These are phyloP conservation scores for Dactylellina parvicollis DNA, from an alignment of 2,329 filamentous ascomycete species.

Conservation along the genomic window DNA sequence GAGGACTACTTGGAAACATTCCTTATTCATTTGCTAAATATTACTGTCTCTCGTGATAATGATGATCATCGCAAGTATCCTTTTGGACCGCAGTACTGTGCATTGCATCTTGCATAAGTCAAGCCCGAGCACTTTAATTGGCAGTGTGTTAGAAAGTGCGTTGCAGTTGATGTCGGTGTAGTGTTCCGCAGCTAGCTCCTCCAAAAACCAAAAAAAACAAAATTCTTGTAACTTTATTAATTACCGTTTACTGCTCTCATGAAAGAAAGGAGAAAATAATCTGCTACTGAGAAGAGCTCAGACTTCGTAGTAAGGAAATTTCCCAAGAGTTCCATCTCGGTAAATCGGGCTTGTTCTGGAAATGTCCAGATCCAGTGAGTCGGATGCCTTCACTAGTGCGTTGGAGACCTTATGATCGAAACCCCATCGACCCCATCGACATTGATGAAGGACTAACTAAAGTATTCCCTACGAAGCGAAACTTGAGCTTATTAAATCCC, in stretches of 20 bases:
- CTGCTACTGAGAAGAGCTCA: conserved; percentile 22
- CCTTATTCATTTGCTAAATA: conserved; percentile 21
- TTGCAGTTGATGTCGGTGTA: conserved; percentile 33
- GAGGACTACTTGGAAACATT: conserved; percentile 22
- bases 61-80: conserved; percentile 46
- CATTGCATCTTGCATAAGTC: conserved; percentile 52
- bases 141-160: conserved; percentile 44
- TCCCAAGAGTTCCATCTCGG: conserved; percentile 6
- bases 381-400: conserved; percentile 20
- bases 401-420: neutral
- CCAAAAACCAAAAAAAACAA: neutral
- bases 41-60: conserved; percentile 42
- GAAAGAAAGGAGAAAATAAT: neutral
- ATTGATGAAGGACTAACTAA: conserved; percentile 4
- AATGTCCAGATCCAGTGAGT: conserved; percentile 12
- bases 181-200: neutral
- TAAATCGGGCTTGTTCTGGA: conserved; percentile 21
- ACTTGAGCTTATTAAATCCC: conserved; percentile 44
- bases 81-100: conserved; percentile 40
- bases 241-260: conserved; percentile 10
- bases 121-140: conserved; percentile 41
- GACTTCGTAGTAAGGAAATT: conserved; percentile 3
- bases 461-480: neutral
- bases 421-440: neutral
- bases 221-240: conserved; percentile 20